phyloP scores from a whole-genome alignment of 1,139 yeast species.

The Blastobotrys capitulatus region DNA sequence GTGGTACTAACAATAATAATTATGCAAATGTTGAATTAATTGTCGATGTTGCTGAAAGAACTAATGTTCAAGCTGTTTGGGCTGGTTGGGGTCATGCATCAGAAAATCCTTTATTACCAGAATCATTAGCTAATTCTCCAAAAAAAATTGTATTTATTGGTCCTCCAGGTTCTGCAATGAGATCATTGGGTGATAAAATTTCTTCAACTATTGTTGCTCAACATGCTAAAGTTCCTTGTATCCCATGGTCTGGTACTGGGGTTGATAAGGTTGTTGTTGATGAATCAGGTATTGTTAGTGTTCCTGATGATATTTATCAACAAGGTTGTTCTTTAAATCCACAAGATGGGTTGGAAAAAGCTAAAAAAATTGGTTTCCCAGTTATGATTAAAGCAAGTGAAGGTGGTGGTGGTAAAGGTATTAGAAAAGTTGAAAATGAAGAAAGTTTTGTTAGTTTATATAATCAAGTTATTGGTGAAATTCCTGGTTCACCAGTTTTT shows the following conservation, averaged over 20 bases:
- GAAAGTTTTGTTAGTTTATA: slow-evolving; percentile 65
- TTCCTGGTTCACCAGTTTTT: slow-evolving; percentile 94
- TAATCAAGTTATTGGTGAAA: slow-evolving; percentile 88
- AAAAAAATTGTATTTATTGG: slow-evolving; percentile 89
- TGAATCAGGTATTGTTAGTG: slow-evolving; percentile 70
- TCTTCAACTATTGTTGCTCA: slow-evolving; percentile 98
- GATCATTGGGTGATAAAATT: slow-evolving; percentile 97
- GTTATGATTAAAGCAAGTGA: slow-evolving; percentile 96
- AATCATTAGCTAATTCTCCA: slow-evolving; percentile 83
- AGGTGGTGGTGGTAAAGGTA: slow-evolving; percentile 99
- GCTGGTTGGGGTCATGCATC: slow-evolving; percentile 99
- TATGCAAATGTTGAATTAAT: slow-evolving; percentile 96
- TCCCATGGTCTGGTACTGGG: slow-evolving; percentile 99
- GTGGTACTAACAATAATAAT: slow-evolving; percentile 97
- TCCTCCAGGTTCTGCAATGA: slow-evolving; percentile 98
- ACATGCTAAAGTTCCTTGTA: slow-evolving; percentile 96
- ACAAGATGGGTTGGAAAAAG: slow-evolving; percentile 82
- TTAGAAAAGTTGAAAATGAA: slow-evolving; percentile 81
- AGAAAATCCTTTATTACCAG: slow-evolving; percentile 93
- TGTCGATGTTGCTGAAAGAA: slow-evolving; percentile 95
- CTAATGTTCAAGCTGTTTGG: slow-evolving; percentile 98
- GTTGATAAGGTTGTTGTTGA: slow-evolving; percentile 76
- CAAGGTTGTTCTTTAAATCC: slow-evolving; percentile 85
- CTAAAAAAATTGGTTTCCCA: slow-evolving; percentile 85
- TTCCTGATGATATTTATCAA: slow-evolving; percentile 71